Conservation (phyloP, 169 alveolate species). For the Plasmodium vivax region DNA sequence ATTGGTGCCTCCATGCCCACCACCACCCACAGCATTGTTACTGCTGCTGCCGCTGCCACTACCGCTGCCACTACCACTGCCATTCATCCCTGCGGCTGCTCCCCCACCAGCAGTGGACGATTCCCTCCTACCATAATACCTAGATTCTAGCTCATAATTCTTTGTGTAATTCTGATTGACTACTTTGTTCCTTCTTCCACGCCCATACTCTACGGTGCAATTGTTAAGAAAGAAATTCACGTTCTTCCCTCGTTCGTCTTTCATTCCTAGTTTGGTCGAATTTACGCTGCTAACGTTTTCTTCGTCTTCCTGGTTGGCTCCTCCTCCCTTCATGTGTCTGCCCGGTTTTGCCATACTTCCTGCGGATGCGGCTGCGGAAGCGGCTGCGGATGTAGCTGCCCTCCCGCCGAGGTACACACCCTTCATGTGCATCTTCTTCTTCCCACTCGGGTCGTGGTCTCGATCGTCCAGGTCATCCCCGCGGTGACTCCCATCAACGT, state of each 20-base stretch:
- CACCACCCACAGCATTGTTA: background rate
- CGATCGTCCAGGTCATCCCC: background rate
- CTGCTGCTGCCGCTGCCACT: background rate
- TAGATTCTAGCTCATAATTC: slow-evolving; percentile 10
- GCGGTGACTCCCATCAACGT: background rate
- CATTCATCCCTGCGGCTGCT: background rate
- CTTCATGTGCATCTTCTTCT: slow-evolving; percentile 10
- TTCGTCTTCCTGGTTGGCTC: background rate
- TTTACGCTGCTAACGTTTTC: background rate
- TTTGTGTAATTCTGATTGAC: slow-evolving; percentile 20
- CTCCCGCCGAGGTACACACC: background rate
- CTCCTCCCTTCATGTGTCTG: background rate
- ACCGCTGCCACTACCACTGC: background rate
- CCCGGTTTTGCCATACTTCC: background rate
- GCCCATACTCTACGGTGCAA: slow-evolving; percentile 23
- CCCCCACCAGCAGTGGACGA: background rate
- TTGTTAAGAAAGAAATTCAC: background rate
- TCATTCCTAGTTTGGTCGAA: background rate
- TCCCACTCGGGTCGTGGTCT: background rate
- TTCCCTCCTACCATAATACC: slow-evolving; percentile 21
- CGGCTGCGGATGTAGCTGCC: background rate
- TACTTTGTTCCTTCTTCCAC: slow-evolving; percentile 42
- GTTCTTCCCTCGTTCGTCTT: slow-evolving; percentile 18
- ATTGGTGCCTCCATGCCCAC: background rate
- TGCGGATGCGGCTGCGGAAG: background rate